Conservation (phyloP, 768 basidiomycete species). For the Xanthoconium purpureum region DNA sequence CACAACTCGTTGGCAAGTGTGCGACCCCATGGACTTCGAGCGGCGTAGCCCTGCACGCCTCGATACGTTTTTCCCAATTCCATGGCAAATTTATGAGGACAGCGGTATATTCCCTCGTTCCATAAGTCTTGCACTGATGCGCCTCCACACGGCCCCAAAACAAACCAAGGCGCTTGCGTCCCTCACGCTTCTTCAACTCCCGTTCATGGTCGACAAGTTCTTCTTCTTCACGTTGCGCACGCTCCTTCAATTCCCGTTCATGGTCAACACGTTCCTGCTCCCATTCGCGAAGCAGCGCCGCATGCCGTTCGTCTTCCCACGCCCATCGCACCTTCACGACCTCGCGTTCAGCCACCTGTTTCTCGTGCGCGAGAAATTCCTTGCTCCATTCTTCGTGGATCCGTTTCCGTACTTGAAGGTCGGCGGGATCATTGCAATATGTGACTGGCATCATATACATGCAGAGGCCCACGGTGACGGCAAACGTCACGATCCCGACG, state of each 20-base stretch:
- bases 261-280: constrained; percentile 17
- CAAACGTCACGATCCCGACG: not conserved
- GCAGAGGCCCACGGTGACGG: constrained; percentile 1
- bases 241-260: constrained; percentile 14
- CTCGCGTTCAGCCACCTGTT: constrained; percentile 6
- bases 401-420: constrained; percentile 21
- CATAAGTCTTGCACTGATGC: constrained; percentile 28
- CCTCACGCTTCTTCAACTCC: constrained; percentile 18
- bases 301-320: constrained; percentile 17
- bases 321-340: constrained; percentile 16
- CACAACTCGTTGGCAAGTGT: constrained; percentile 19
- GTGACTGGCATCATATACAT: constrained; percentile 8
- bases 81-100: constrained; percentile 28
- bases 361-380: constrained; percentile 19
- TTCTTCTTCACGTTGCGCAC: constrained; percentile 15
- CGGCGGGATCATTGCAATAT: constrained; percentile 18
- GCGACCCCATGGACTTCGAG: constrained; percentile 24
- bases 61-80: constrained; percentile 17
- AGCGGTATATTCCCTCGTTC: constrained; percentile 30
- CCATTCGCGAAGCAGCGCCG: constrained; percentile 13
- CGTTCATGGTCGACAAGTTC: constrained; percentile 17
- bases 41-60: constrained; percentile 24
- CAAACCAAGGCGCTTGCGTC: constrained; percentile 18
- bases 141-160: constrained; percentile 19
- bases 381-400: constrained; percentile 18